These are phyloP conservation scores for Mycothermus thermophilus DNA, from an alignment of 495 filamentous ascomycete genomes.

Conservation along the genomic window DNA sequence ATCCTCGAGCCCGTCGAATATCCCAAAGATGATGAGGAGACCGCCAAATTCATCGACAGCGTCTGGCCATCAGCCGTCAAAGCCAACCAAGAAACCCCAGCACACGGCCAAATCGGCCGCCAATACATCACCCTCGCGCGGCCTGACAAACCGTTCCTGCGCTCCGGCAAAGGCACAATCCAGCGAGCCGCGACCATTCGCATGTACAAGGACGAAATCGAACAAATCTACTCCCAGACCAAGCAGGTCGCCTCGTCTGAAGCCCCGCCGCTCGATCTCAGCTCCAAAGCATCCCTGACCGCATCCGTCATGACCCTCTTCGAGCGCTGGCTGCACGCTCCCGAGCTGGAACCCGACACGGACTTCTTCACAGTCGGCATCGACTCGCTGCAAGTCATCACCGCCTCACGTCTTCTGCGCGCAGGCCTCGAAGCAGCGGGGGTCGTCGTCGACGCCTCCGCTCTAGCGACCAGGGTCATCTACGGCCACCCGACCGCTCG, in stretches of 20 bases:
- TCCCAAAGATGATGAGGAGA: slow-evolving; percentile 16
- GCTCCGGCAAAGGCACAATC: slow-evolving; percentile 44
- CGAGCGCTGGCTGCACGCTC: slow-evolving; percentile 13
- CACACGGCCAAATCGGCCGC: slow-evolving; percentile 30
- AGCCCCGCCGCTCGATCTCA: slow-evolving; percentile 18
- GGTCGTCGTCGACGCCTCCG: slow-evolving; percentile 14
- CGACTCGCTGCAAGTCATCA: slow-evolving; percentile 40
- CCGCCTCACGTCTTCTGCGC: slow-evolving; percentile 24
- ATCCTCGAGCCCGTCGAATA: slow-evolving; percentile 33
- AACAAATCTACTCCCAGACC: slow-evolving; percentile 30
- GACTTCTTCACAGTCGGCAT: slow-evolving; percentile 34
- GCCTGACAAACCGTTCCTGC: slow-evolving; percentile 36
- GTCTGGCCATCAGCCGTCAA: slow-evolving; percentile 29
- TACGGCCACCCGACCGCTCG: slow-evolving; percentile 27
- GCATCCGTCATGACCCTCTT: slow-evolving; percentile 26
- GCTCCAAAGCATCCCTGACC: slow-evolving; percentile 16
- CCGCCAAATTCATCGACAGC: slow-evolving; percentile 20
- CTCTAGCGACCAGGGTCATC: slow-evolving; percentile 23
- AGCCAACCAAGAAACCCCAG: slow-evolving; percentile 35
- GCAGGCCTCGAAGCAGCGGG: slow-evolving; percentile 20
- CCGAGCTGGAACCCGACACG: slow-evolving; percentile 21
- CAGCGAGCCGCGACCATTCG: slow-evolving; percentile 32
- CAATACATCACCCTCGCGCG: slow-evolving; percentile 29
- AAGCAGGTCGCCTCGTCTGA: slow-evolving; percentile 8
- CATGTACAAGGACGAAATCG: slow-evolving; percentile 41